Percentiles rank a stretch among this genome's conserved stretches.
phyloP scores from a whole-genome alignment of 2,329 filamentous ascomycete species.

The Fusarium drepaniforme region DNA sequence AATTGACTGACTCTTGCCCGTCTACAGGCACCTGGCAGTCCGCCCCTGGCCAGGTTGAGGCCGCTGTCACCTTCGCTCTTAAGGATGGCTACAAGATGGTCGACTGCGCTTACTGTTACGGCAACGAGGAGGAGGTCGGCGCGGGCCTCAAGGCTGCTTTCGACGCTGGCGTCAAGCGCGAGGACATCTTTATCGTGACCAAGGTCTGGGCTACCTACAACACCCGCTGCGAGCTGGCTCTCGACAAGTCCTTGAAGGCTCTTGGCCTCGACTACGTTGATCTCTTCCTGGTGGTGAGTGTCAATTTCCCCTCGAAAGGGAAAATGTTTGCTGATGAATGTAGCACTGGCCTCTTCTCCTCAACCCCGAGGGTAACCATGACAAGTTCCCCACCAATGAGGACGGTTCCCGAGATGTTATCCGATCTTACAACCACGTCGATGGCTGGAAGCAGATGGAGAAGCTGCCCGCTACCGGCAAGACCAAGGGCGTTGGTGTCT shows the following conservation, averaged over 20 bases:
- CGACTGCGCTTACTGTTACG: conserved; percentile 82
- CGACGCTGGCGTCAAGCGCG: conserved; percentile 76
- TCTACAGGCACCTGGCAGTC: conserved; percentile 75
- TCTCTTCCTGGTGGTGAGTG: conserved; percentile 74
- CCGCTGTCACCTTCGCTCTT: conserved; percentile 70
- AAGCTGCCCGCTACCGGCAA: conserved; percentile 71
- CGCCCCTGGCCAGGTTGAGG: conserved; percentile 67
- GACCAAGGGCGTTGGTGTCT: conserved; percentile 65
- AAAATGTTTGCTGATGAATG: neutral
- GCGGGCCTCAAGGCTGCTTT: conserved; percentile 81
- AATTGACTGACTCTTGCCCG: conserved; percentile 16
- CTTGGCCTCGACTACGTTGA: conserved; percentile 86
- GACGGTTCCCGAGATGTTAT: conserved; percentile 83
- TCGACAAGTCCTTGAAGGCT: conserved; percentile 79
- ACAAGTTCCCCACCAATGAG: conserved; percentile 79
- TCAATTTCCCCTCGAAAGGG: neutral
- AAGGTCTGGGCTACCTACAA: conserved; percentile 90
- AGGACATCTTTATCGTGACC: conserved; percentile 85
- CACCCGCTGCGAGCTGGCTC: conserved; percentile 74
- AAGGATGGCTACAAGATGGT: conserved; percentile 70
- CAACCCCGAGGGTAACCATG: conserved; percentile 83
- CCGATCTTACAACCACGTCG: conserved; percentile 75
- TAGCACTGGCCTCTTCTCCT: conserved; percentile 85
- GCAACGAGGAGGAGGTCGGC: conserved; percentile 87
- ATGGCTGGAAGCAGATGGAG: conserved; percentile 85